Conservation (phyloP, 257 asterid species). For the Plantago elongata region DNA sequence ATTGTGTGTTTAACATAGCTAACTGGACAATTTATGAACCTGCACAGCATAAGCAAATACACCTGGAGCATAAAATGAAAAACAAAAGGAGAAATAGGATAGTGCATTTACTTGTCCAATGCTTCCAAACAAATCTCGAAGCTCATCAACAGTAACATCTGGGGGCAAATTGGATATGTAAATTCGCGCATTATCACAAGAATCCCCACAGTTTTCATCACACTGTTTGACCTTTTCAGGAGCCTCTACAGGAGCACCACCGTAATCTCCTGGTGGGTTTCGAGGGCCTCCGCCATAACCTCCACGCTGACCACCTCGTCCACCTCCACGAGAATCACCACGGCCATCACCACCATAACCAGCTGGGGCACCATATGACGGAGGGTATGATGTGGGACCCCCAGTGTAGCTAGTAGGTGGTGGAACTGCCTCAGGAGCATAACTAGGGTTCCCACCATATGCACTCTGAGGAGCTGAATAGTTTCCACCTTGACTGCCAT, state of each 20-base stretch:
- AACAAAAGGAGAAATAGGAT: constrained; percentile 22
- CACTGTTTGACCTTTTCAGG: constrained; percentile 86
- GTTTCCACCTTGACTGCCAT: constrained; percentile 59
- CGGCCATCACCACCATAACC: constrained; percentile 59
- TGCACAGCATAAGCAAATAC: background rate
- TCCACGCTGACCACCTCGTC: constrained; percentile 67
- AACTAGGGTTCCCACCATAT: constrained; percentile 60
- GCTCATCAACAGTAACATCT: constrained; percentile 88
- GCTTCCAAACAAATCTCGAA: constrained; percentile 94
- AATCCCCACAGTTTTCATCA: constrained; percentile 90
- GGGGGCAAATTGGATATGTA: constrained; percentile 98
- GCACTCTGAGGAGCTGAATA: constrained; percentile 59
- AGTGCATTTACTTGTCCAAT: constrained; percentile 89
- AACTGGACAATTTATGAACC: constrained; percentile 5
- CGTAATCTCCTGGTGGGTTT: constrained; percentile 52
- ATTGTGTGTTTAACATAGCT: no score
- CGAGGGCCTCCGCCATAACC: constrained; percentile 69
- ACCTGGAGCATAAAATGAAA: constrained; percentile 17
- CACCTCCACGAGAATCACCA: constrained; percentile 60
- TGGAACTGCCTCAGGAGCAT: constrained; percentile 71
- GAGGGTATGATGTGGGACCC: constrained; percentile 83
- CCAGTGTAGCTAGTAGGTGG: constrained; percentile 90
- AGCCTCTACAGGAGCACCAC: constrained; percentile 56
- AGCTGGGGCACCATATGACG: constrained; percentile 83
- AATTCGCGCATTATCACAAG: constrained; percentile 90